Evolutionary conservation across 345 rosid species (phyloP), one percentile per base, ranked within the genome.

Genomic region (Corchorus capsularis): DNA sequence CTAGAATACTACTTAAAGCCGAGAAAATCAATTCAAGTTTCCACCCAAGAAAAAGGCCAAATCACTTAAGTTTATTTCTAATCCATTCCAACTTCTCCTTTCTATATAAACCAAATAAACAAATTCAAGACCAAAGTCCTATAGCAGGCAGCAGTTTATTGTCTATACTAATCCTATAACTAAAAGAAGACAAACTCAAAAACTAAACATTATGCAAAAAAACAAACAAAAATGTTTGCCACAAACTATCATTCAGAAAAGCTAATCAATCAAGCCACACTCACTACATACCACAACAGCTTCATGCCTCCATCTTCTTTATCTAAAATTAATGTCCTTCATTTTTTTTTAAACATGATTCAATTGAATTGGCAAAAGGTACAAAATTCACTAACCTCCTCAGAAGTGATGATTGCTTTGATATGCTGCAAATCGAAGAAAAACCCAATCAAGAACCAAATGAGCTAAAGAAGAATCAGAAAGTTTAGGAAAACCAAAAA

Each of bases 331-430:
- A 27, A 60, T 16, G 0, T 32, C 1, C 32, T 60, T 60, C 0
- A 0, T 15, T 16, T 45, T 6, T 3, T 6, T 0, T 4, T 3
- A 67, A 46, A 5, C 34, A n/a, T 39, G 17, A 4, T 12, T 45
- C 15, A 20, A 66, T 12, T 27, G 59, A 11, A 49, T 20, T 46
- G 5, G 13, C 5, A 17, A 9, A 70, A 68, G 20, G 49, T 37
- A 54, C 52, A 63, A 57, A 65, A 65, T 17, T 2, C 74, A 81
- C 97, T 70, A 60, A 96, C 98, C 97, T 94, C 97, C 19, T 94
- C 95, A 35, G 98, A 77, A 72, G 98, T 96, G 37, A 96, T 96
- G 50, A 96, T 96, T 20, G 99, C 98, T 85, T 96, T 93, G 78
- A 96, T 92, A 79, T 96, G 97, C 99, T 94, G 90, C 87, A 77